Evolutionary conservation across 2,329 filamentous ascomycete species (phyloP), one percentile per base, ranked within the genome.

Genomic region (Exserohilum rostratum): DNA sequence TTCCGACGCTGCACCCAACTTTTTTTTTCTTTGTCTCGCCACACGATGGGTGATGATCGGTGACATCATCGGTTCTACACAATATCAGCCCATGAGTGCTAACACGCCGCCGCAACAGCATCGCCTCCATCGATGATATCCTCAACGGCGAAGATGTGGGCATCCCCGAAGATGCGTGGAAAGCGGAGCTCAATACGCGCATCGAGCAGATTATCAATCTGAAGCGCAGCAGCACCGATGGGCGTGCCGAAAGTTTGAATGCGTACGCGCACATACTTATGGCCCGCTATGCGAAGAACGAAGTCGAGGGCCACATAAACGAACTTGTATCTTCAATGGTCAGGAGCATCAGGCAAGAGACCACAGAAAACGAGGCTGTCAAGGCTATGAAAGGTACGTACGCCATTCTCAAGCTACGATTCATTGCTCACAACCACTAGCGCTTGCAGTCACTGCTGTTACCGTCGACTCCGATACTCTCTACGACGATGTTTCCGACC

Each of bases 191-290:
- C 30, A 79, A 82, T 25, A 83, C 87, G 58, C 84, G 87, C 53
- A 86, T 96, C 58, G 82, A 88, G 43, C 86, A 90, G 62, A 84
- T 96, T 25, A 81, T 88, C 50, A 86, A 90, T 64, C 87, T 90
- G 66, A 96, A 96, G 80, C 86, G 88, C 61, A 91, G 88, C 74
- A 91, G 87, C 61, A 84, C 83, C 20, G 85, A 90, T 58, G 85
- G 86, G 18, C 85, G 91, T 47, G 88, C 91, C 66, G 80, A 85
- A 35, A 83, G 82, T 27, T 78, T 92, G 44, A 78, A 78, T 39
- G 80, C 80, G 1, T 91, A 88, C 71, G 81, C 83, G 35, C 83
- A 87, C 46, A 80, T 90, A 17, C 74, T 93, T 46, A 90, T 88
- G 58, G 82, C 85, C 40, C 86, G 90, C 65, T 91, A 85, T 69